Base-by-base conservation (phyloP, 139 green algal species). In the Auxenochlorella pyrenoidosa region DNA sequence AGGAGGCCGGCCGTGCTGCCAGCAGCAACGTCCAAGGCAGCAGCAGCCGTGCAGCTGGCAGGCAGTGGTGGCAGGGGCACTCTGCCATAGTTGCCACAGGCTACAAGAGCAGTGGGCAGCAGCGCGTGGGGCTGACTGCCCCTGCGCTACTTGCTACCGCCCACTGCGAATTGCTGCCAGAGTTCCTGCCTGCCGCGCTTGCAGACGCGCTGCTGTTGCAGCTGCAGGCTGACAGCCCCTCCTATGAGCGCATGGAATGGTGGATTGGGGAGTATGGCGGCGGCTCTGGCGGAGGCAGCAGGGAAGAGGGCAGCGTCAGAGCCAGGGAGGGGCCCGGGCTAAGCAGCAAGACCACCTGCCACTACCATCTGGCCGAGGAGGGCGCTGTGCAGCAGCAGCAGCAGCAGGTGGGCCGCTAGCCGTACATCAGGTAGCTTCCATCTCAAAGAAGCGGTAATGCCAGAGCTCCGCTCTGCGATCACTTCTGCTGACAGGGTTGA, bases 141-240 rank as follows among this genome's bases (percentile, higher is more conserved):
- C 68, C 54, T 18, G 22, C n/a, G 3, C 47, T 87, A 44, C 58
- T 79, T 38, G 82, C 68, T 4, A n/a, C 73, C 0, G 44, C 82
- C 0, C 16, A 51, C n/a, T 87, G 68, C 34, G 82, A 80, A 44
- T 68, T 86, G 41, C 28, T 86, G 81, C 36, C 60, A n/a, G 19
- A 38, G 63, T 86, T 77, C 63, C 40, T 86, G 81, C 81, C 81
- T n/a, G 8, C 63, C 16, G 43, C 44, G 63, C 81, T 86, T 26
- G 63, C 81, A 47, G 63, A 60, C 4, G 38, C 32, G 30, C 15
- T 86, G 81, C 15, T 84, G 65, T 30, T 2, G 5, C 41, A 78
- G 63, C 63, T 78, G 63, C 63, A 76, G 81, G 12, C 66, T 5
- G 81, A 76, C 43, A 41, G 34, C 19, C 65, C 40, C 40, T 28